Evolutionary conservation across 192 early-diverging fungal genomes (phyloP).

Genomic region (Podila epigama): DNA sequence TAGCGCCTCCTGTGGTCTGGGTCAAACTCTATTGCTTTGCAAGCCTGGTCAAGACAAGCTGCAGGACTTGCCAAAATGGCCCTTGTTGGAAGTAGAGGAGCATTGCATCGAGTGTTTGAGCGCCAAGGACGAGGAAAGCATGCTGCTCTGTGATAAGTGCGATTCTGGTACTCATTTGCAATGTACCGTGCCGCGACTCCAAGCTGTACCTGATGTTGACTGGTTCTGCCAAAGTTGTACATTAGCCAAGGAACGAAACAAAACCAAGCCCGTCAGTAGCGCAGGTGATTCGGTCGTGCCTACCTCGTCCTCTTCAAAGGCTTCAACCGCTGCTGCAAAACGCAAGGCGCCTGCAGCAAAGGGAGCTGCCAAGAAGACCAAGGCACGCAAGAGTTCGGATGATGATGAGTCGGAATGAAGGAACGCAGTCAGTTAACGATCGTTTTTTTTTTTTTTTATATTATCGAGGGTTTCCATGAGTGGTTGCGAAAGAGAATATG

Average conservation of each 20-base stretch:
- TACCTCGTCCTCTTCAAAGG: not conserved
- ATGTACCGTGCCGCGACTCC: constrained; percentile 53
- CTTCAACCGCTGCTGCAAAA: too few relatives aligned
- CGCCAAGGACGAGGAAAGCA: constrained; percentile 55
- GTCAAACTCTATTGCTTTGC: constrained; percentile 52
- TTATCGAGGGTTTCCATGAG: too few relatives aligned
- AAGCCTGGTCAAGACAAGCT: constrained; percentile 54
- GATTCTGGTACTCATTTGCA: constrained; percentile 54
- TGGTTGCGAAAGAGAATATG: too few relatives aligned
- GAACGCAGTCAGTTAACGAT: too few relatives aligned
- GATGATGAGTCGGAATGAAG: constrained; percentile 30
- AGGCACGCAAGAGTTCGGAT: constrained; percentile 20
- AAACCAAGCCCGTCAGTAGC: constrained; percentile 22
- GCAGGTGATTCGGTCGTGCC: not conserved
- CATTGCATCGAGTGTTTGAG: constrained; percentile 57
- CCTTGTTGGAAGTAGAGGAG: constrained; percentile 49
- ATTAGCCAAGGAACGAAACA: constrained; percentile 28
- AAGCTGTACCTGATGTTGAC: constrained; percentile 58
- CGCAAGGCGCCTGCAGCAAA: too few relatives aligned
- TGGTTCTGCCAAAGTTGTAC: constrained; percentile 63
- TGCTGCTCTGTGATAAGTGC: constrained; percentile 59
- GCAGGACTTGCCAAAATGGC: constrained; percentile 57
- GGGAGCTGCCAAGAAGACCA: constrained; percentile 32
- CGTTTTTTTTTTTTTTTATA: too few relatives aligned
- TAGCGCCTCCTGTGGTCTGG: constrained; percentile 49